A percentile compares a stretch with the other conserved stretches of the same genome.
phyloP scores from a whole-genome alignment of 1,139 yeast genomes.

The Sugiyamaella xylanicola region DNA sequence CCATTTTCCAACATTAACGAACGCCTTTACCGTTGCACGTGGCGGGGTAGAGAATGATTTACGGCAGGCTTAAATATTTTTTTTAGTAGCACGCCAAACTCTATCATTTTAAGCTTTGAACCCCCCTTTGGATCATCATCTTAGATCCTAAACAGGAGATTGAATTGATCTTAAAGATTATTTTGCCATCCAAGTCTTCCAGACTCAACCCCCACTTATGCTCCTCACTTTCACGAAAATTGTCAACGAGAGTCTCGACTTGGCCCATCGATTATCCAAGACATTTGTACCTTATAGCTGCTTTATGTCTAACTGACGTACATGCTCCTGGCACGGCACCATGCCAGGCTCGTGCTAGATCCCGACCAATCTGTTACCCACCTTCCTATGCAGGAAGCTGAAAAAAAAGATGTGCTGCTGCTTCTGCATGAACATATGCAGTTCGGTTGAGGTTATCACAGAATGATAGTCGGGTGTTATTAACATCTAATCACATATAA shows the following conservation, averaged over 20 bases:
- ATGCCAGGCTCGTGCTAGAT: neutral
- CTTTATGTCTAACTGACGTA: no score
- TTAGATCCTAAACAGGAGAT: neutral
- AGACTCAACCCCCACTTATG: no score
- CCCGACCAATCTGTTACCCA: neutral
- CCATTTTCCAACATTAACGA: neutral
- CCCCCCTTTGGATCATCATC: neutral
- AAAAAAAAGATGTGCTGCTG: neutral
- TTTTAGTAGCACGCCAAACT: neutral
- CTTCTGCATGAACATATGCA: neutral
- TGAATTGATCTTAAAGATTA: no score
- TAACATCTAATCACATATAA: neutral
- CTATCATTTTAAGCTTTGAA: neutral
- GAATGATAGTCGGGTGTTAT: neutral
- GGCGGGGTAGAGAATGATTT: neutral
- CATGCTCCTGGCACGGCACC: neutral
- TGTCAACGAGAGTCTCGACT: no score
- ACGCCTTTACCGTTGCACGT: neutral
- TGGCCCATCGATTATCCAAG: no score
- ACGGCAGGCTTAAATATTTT: neutral
- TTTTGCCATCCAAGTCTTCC: no score
- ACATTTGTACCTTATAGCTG: no score
- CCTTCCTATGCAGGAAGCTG: constrained; percentile 1
- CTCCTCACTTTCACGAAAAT: neutral
- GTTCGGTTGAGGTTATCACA: neutral